Percentiles rank a stretch among this genome's conserved stretches.
These are phyloP conservation scores for Salix koriyanagi DNA, from an alignment of 345 rosid genomes.

Conservation along the genomic window DNA sequence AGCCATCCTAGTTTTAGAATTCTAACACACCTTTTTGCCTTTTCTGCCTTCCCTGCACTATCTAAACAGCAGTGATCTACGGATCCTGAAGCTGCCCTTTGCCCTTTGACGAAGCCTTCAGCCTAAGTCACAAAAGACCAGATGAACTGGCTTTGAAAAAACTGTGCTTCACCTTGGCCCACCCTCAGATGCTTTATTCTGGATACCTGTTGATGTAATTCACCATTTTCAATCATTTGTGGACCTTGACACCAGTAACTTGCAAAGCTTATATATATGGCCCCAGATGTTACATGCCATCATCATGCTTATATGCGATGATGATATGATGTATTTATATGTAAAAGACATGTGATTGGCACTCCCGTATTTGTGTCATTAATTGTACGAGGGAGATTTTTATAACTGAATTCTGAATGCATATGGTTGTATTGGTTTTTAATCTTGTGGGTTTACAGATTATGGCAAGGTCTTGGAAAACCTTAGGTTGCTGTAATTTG, in stretches of 20 bases:
- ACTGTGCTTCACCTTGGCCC: slow-evolving; percentile 24
- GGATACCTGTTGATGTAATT: slow-evolving; percentile 31
- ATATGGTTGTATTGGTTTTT: slow-evolving; percentile 8
- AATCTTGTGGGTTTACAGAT: neutral
- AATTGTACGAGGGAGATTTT: slow-evolving; percentile 1
- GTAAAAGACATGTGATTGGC: slow-evolving; percentile 18
- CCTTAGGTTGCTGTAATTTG: slow-evolving; percentile 5
- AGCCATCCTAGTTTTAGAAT: slow-evolving; percentile 26
- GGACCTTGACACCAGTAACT: slow-evolving; percentile 24
- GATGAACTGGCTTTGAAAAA: slow-evolving; percentile 25
- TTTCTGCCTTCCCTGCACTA: slow-evolving; percentile 30
- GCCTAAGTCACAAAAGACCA: slow-evolving; percentile 33
- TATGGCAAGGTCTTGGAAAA: neutral
- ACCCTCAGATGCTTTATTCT: slow-evolving; percentile 23
- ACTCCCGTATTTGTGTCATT: slow-evolving; percentile 13
- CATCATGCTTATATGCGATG: slow-evolving; percentile 14
- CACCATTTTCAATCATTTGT: slow-evolving; percentile 23
- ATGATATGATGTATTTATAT: slow-evolving; percentile 14
- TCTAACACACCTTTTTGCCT: slow-evolving; percentile 33
- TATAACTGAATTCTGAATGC: slow-evolving; percentile 16
- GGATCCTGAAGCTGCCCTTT: slow-evolving; percentile 31
- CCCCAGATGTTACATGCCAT: slow-evolving; percentile 4
- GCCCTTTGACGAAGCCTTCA: slow-evolving; percentile 35
- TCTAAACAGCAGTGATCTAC: slow-evolving; percentile 36
- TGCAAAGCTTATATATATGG: slow-evolving; percentile 2